A percentile compares a stretch with the other conserved stretches of the same genome.
phyloP scores from a whole-genome alignment of 371 early-diverging fungal species.

The Entomophthora muscae region DNA sequence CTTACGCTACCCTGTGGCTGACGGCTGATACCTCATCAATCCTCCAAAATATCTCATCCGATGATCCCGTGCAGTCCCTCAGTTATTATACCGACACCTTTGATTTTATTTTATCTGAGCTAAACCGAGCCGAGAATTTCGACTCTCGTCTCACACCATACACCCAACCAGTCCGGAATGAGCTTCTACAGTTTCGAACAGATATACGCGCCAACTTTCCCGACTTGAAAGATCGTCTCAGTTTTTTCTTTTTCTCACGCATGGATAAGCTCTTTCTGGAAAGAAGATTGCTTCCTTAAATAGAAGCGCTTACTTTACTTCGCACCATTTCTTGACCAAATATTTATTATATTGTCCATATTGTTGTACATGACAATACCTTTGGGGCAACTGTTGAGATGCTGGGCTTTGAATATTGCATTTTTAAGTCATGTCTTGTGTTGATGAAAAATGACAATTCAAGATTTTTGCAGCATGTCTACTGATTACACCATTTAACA shows the following conservation, averaged over 20 bases:
- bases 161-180: background rate
- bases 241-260: background rate
- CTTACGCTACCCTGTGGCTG: background rate
- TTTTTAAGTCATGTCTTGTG: too few relatives aligned
- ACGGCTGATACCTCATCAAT: background rate
- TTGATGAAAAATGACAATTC: too few relatives aligned
- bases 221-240: background rate
- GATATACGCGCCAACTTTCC: background rate
- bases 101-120: background rate
- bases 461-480: too few relatives aligned
- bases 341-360: too few relatives aligned
- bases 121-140: background rate
- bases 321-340: too few relatives aligned
- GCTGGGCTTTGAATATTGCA: too few relatives aligned
- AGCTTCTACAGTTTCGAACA: background rate
- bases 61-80: background rate
- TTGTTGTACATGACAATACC: too few relatives aligned
- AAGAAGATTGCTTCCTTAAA: too few relatives aligned
- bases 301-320: too few relatives aligned
- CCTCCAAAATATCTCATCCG: background rate
- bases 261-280: background rate
- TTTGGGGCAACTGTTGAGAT: too few relatives aligned
- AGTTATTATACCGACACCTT: background rate
- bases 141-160: background rate
- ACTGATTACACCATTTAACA: too few relatives aligned